phyloP scores from a whole-genome alignment of 139 green algal species.

The Tetradesmus lagerheimii region DNA sequence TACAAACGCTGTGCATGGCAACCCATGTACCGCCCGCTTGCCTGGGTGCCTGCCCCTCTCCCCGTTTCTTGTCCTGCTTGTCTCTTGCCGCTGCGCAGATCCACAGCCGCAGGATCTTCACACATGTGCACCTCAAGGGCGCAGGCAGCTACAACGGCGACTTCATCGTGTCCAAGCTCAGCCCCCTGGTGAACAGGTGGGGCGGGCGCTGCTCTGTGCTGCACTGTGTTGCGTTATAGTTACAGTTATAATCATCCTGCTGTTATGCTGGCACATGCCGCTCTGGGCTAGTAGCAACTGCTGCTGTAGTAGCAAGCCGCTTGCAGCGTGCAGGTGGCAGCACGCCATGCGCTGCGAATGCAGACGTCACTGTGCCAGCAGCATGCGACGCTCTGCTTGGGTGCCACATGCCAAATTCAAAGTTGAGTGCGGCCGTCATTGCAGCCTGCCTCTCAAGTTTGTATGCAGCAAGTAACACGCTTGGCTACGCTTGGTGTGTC shows the following conservation, averaged over 20 bases:
- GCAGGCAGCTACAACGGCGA: not conserved
- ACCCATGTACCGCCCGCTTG: no score
- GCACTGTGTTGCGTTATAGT: not conserved
- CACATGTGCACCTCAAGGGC: not conserved
- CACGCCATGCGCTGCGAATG: no score
- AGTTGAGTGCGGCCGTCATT: no score
- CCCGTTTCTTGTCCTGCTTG: not conserved
- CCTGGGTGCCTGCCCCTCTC: not conserved
- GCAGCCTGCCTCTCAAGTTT: no score
- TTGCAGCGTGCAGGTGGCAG: not conserved
- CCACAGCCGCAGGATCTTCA: not conserved
- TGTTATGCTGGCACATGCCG: not conserved
- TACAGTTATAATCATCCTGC: no score
- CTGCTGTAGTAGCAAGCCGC: not conserved
- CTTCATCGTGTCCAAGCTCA: not conserved
- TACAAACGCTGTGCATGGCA: no score
- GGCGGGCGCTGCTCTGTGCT: not conserved
- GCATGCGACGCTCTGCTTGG: no score
- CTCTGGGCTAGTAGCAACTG: not conserved
- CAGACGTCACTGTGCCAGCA: not conserved
- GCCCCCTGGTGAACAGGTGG: conserved; percentile 3
- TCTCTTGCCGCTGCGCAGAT: not conserved
- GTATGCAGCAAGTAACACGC: conserved; percentile 34
- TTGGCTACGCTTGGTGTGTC: not conserved
- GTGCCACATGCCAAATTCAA: no score